Conservation (phyloP, 2,329 filamentous ascomycete species). For the Blumeria graminis region DNA sequence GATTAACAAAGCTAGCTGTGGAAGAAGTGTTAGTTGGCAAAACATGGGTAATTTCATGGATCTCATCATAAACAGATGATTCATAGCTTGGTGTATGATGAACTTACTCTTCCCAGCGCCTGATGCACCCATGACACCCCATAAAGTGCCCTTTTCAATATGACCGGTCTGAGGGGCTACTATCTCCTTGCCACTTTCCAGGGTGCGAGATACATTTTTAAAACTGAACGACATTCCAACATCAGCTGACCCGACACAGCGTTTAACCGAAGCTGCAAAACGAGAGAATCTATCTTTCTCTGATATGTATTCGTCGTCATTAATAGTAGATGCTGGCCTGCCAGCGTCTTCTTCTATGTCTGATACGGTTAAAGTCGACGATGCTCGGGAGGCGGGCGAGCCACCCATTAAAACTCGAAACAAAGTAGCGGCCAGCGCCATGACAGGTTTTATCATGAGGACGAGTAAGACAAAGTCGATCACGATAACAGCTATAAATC, state of each 20-base stretch:
- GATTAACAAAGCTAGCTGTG: slow-evolving; percentile 28
- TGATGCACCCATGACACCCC: slow-evolving; percentile 33
- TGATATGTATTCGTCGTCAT: slow-evolving; percentile 10
- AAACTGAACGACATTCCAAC: slow-evolving; percentile 31
- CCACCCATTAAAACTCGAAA: slow-evolving; percentile 14
- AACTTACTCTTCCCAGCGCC: slow-evolving; percentile 28
- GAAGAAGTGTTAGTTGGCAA: neutral
- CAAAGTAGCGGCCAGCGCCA: slow-evolving; percentile 18
- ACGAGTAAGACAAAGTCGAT: slow-evolving; percentile 18
- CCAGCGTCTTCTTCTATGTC: neutral
- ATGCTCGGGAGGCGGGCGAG: slow-evolving; percentile 6
- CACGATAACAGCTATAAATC: neutral
- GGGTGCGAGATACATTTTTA: slow-evolving; percentile 24
- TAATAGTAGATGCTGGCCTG: neutral
- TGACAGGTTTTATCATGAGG: slow-evolving; percentile 19
- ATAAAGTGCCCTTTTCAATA: slow-evolving; percentile 28
- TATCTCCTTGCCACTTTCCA: slow-evolving; percentile 19
- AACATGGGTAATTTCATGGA: slow-evolving; percentile 2
- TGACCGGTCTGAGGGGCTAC: slow-evolving; percentile 28
- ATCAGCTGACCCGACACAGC: slow-evolving; percentile 24
- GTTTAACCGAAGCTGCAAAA: slow-evolving; percentile 28
- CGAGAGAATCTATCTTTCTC: slow-evolving; percentile 18
- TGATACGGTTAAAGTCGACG: neutral
- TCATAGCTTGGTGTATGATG: neutral
- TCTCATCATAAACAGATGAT: neutral